Evolutionary conservation across 1,284 basidiomycete genomes (phyloP).

Genomic region (Puccinia triticina): DNA sequence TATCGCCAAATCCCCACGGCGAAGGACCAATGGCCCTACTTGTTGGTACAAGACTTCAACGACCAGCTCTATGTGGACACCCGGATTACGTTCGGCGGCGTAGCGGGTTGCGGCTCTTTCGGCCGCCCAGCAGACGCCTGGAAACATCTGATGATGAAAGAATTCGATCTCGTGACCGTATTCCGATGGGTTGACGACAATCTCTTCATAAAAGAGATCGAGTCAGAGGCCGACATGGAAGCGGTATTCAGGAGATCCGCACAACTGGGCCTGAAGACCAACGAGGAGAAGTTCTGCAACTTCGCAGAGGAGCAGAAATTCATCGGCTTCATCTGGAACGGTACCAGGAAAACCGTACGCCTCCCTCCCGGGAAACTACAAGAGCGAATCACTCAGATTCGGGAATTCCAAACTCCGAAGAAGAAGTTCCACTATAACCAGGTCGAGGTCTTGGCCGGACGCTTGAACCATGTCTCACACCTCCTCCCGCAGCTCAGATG

Average conservation of each 20-base stretch:
- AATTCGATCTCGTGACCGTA: not conserved
- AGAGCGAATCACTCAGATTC: not conserved
- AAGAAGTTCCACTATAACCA: not conserved
- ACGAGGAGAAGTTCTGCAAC: no score
- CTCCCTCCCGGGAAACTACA: not conserved
- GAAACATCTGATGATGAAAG: not conserved
- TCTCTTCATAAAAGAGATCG: no score
- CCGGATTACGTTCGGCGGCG: not conserved
- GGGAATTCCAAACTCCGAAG: not conserved
- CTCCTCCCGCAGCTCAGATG: not conserved
- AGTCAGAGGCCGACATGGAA: no score
- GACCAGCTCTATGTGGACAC: not conserved
- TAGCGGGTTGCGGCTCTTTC: conserved; percentile 21
- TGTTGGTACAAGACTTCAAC: not conserved
- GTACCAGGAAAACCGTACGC: no score
- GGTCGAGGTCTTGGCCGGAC: not conserved
- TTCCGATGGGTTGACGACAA: no score
- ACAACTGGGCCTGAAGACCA: no score
- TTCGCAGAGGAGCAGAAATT: no score
- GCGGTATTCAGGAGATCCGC: no score
- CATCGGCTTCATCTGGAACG: no score
- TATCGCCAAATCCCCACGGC: no score
- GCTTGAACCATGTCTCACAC: no score
- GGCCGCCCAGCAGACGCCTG: not conserved
- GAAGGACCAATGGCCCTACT: not conserved